These are phyloP conservation scores for Candida sphagnicola DNA, from an alignment of 805 yeast genomes.

Conservation along the genomic window DNA sequence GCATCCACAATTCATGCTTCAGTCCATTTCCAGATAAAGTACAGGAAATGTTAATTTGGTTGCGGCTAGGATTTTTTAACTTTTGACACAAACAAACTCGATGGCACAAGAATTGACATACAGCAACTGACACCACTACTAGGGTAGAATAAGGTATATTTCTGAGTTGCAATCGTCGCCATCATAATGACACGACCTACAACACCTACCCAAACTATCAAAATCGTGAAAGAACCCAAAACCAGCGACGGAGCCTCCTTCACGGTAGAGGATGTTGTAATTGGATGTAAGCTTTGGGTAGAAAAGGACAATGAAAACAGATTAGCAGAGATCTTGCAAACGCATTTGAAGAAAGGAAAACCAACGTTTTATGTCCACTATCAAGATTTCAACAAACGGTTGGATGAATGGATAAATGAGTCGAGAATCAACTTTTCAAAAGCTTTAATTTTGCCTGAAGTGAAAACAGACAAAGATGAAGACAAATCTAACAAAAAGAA, in stretches of 20 bases:
- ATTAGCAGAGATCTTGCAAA: slow-evolving; percentile 80
- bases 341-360: slow-evolving; percentile 69
- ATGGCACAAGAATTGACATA: too few relatives aligned
- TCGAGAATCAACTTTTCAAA: slow-evolving; percentile 68
- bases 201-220: background rate
- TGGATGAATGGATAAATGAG: slow-evolving; percentile 89
- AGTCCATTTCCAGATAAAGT: too few relatives aligned
- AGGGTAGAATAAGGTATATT: too few relatives aligned
- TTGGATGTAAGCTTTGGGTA: slow-evolving; percentile 82
- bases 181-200: slow-evolving; percentile 1
- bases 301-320: slow-evolving; percentile 76
- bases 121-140: too few relatives aligned
- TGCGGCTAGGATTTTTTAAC: too few relatives aligned
- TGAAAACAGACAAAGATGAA: slow-evolving; percentile 44
- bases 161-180: background rate
- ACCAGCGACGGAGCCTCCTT: slow-evolving; percentile 11
- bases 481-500: slow-evolving; percentile 13
- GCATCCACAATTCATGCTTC: too few relatives aligned
- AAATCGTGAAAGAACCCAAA: slow-evolving; percentile 1
- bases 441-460: slow-evolving; percentile 69
- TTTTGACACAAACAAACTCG: too few relatives aligned
- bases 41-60: too few relatives aligned
- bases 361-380: slow-evolving; percentile 89
- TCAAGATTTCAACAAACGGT: slow-evolving; percentile 88
- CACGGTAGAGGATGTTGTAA: slow-evolving; percentile 46